These are phyloP conservation scores for Alternaria sp. DNA, from an alignment of 2,329 filamentous ascomycete species.

Conservation along the genomic window DNA sequence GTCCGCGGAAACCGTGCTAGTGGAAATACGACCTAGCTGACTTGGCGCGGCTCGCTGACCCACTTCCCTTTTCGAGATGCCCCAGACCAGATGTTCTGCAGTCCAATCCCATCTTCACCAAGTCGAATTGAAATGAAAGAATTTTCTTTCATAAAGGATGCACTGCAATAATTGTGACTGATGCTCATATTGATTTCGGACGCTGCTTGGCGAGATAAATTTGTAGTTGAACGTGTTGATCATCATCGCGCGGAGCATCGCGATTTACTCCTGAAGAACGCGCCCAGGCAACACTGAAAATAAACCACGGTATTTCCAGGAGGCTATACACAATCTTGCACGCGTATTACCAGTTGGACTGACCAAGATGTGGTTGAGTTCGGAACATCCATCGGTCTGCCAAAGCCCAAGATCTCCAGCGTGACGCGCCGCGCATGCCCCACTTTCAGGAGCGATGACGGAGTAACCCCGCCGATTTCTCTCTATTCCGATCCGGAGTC, in stretches of 20 bases:
- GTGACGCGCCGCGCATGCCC: conserved; percentile 2
- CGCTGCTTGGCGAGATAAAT: not conserved
- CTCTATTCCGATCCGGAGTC: conserved; percentile 42
- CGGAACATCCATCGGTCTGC: conserved; percentile 2
- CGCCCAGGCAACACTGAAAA: not conserved
- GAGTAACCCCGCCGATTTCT: conserved; percentile 35
- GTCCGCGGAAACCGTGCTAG: conserved; percentile 7
- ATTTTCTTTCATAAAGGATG: too few relatives aligned
- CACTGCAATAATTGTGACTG: not conserved
- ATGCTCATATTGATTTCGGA: not conserved
- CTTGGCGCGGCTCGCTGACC: conserved; percentile 12
- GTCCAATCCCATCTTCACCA: not conserved
- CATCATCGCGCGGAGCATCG: not conserved
- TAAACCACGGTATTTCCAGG: not conserved
- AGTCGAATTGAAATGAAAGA: not conserved
- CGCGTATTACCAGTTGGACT: not conserved
- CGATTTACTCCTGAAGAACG: not conserved
- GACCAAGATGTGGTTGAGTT: not conserved
- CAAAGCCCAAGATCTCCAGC: conserved; percentile 1
- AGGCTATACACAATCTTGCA: not conserved
- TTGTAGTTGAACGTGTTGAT: not conserved
- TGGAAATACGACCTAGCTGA: not conserved
- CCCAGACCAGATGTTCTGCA: not conserved
- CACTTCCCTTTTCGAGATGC: conserved; percentile 23
- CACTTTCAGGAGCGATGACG: conserved; percentile 42